Conservation (phyloP, 192 early-diverging fungal species). For the Podila verticillata region DNA sequence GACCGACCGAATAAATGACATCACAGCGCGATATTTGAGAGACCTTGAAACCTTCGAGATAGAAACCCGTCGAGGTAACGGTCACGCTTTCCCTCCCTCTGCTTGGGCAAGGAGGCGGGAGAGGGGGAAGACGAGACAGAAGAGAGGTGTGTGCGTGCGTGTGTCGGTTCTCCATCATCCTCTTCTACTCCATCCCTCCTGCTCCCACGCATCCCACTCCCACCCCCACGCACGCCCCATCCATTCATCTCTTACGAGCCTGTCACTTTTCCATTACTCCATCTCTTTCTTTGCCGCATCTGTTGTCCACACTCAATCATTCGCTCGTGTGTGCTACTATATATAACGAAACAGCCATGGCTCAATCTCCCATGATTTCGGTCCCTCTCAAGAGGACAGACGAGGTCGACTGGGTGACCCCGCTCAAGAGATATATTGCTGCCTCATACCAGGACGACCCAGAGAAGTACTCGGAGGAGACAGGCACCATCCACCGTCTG, state of each 20-base stretch:
- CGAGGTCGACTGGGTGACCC: conserved; percentile 88
- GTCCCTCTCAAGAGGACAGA: conserved; percentile 89
- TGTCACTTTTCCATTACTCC: background rate
- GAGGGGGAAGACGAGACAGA: too few species aligned
- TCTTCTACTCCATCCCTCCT: background rate
- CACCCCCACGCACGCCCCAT: background rate
- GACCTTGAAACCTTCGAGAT: too few species aligned
- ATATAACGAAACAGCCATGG: conserved; percentile 20
- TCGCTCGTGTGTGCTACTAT: background rate
- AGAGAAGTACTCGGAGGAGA: conserved; percentile 86
- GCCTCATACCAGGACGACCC: conserved; percentile 93
- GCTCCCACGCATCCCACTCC: background rate
- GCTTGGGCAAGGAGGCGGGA: too few species aligned
- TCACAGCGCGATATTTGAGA: too few species aligned
- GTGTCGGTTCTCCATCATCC: background rate
- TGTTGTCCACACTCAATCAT: background rate
- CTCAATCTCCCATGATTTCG: conserved; percentile 64
- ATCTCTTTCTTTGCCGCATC: background rate
- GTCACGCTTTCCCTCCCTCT: background rate
- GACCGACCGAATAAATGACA: too few species aligned
- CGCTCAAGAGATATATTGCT: conserved; percentile 89
- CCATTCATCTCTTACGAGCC: background rate
- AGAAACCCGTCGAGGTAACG: background rate
- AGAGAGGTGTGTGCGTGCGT: too few species aligned
- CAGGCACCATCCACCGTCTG: conserved; percentile 86